These are phyloP conservation scores for Halteria grandinella DNA, from an alignment of 73 alveolate genomes.

Conservation along the genomic window DNA sequence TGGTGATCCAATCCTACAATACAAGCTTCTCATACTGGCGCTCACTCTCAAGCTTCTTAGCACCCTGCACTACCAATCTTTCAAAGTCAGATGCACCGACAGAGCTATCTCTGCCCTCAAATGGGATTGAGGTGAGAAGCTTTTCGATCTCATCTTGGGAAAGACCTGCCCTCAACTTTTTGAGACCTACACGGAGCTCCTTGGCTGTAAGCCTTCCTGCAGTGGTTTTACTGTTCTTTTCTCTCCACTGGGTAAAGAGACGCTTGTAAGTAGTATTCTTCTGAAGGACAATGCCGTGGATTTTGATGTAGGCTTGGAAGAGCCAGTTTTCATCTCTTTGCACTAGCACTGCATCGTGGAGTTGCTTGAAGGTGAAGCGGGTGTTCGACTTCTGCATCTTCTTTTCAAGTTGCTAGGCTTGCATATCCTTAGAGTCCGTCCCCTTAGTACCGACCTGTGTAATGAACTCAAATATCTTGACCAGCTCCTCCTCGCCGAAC, in stretches of 20 bases:
- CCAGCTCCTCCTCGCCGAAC: conserved; percentile 50
- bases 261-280: conserved; percentile 56
- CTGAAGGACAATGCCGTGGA: conserved; percentile 32
- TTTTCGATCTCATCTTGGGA: conserved; percentile 59
- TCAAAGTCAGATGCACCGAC: conserved; percentile 51
- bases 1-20: conserved; percentile 47
- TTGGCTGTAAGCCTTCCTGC: conserved; percentile 6
- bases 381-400: conserved; percentile 29
- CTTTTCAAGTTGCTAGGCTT: conserved; percentile 11
- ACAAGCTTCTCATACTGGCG: conserved; percentile 19
- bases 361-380: conserved; percentile 37
- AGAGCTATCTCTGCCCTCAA: conserved; percentile 37
- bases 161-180: conserved; percentile 56
- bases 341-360: conserved; percentile 54
- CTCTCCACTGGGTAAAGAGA: conserved; percentile 61
- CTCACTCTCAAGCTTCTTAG: conserved; percentile 51
- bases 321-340: conserved; percentile 58
- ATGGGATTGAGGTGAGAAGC: conserved; percentile 30
- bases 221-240: conserved; percentile 19
- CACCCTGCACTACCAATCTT: conserved; percentile 58
- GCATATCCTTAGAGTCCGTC: conserved; percentile 42
- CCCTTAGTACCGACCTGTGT: conserved; percentile 50
- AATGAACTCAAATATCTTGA: conserved; percentile 36
- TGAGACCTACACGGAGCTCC: conserved; percentile 55
- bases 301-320: conserved; percentile 52